A percentile compares a stretch with the other conserved stretches of the same genome.
Conservation (phyloP, 192 early-diverging fungal genomes). For the Phlyctochytrium arcticum region DNA sequence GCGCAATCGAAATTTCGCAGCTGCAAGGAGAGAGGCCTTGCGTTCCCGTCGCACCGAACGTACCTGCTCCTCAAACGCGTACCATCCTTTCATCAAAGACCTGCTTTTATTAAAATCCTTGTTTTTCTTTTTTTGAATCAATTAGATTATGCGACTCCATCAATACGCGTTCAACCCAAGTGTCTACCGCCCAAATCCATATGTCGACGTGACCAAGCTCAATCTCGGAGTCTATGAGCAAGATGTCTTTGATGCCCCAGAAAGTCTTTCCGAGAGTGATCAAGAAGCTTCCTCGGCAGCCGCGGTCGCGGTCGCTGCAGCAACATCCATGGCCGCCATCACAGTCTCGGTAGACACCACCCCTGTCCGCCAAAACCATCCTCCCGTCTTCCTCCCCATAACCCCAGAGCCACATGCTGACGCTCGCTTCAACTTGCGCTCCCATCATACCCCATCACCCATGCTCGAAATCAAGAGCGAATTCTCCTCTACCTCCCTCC, state of each 20-base stretch:
- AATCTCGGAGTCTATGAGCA: slow-evolving; percentile 12
- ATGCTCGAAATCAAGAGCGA: too few species aligned
- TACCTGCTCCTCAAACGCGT: background rate
- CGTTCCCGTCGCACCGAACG: background rate
- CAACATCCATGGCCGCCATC: background rate
- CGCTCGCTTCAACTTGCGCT: background rate
- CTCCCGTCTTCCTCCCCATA: background rate
- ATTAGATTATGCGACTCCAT: slow-evolving; percentile 21
- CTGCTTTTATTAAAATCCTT: background rate
- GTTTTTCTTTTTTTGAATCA: background rate
- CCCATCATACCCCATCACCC: too few species aligned
- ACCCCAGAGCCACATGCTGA: background rate
- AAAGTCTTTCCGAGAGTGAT: too few species aligned
- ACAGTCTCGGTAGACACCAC: background rate
- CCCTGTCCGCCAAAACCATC: background rate
- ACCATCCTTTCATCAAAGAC: background rate
- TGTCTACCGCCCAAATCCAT: slow-evolving; percentile 21
- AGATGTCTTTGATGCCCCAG: slow-evolving; percentile 21
- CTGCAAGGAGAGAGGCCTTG: background rate
- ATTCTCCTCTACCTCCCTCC: background rate
- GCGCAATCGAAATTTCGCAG: background rate
- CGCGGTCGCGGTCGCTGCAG: background rate
- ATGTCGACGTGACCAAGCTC: slow-evolving; percentile 20
- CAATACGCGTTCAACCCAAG: slow-evolving; percentile 25
- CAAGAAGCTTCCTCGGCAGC: slow-evolving; percentile 3